Percentiles rank a stretch among this genome's conserved stretches.
Conservation (phyloP, 352 stramenopile genomes). For the Phytophthora syringae region DNA sequence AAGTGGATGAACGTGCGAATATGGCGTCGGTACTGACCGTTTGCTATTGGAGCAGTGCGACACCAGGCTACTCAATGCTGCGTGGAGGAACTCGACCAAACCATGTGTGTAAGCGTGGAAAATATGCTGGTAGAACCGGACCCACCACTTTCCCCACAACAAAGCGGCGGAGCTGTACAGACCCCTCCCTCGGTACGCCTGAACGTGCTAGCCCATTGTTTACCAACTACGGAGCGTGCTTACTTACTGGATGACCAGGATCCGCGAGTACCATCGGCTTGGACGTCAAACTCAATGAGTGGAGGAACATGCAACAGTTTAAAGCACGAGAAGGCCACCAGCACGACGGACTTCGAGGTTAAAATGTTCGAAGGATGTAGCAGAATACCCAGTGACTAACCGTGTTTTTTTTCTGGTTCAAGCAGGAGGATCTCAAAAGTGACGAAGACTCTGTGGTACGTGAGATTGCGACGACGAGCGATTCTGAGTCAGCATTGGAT, state of each 20-base stretch:
- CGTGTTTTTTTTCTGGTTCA: too few relatives aligned
- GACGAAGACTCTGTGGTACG: conserved; percentile 1
- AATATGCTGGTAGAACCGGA: conserved; percentile 18
- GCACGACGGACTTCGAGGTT: conserved; percentile 5
- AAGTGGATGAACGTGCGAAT: neutral
- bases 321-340: neutral
- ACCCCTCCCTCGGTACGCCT: conserved; percentile 6
- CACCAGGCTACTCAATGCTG: conserved; percentile 39
- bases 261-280: neutral
- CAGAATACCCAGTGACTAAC: conserved; percentile 5
- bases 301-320: neutral
- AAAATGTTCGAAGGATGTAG: neutral
- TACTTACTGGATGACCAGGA: conserved; percentile 13
- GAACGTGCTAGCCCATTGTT: neutral
- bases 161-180: neutral
- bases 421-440: neutral
- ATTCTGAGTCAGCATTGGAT: neutral
- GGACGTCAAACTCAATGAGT: neutral
- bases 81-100: conserved; percentile 20
- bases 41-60: conserved; percentile 22
- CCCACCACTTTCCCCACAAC: conserved; percentile 10
- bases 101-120: conserved; percentile 1
- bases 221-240: neutral
- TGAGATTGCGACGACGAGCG: neutral
- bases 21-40: neutral